A percentile compares a stretch with the other conserved stretches of the same genome.
These are phyloP conservation scores for Camellia granthamiana DNA, from an alignment of 148 eudicot species.

Conservation along the genomic window DNA sequence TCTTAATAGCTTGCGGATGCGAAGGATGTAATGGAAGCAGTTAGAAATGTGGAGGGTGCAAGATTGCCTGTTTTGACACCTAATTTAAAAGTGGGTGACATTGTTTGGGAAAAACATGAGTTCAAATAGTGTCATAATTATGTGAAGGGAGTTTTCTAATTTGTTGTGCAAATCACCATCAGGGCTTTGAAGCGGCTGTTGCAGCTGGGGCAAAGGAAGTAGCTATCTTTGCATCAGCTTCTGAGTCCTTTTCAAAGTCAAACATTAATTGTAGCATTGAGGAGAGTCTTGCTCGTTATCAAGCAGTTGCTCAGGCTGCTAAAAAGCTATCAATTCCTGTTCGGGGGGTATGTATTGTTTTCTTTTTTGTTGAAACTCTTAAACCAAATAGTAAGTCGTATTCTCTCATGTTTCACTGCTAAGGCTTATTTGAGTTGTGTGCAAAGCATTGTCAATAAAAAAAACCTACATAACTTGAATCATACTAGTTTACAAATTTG, in stretches of 20 bases:
- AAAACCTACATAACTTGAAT: not conserved
- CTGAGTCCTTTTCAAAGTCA: slow-evolving; percentile 91
- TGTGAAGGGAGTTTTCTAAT: not conserved
- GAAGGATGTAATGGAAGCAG: slow-evolving; percentile 69
- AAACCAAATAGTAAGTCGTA: not conserved
- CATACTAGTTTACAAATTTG: not conserved
- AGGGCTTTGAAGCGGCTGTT: slow-evolving; percentile 98
- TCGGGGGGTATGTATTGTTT: slow-evolving; percentile 75
- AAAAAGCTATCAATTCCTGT: slow-evolving; percentile 62
- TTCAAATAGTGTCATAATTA: not conserved
- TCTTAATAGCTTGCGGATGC: slow-evolving; percentile 72
- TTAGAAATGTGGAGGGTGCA: slow-evolving; percentile 50
- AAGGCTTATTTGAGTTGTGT: not conserved
- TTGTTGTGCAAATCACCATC: slow-evolving; percentile 4
- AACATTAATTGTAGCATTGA: slow-evolving; percentile 94
- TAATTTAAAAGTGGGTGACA: slow-evolving; percentile 67
- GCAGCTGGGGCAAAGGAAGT: slow-evolving; percentile 95
- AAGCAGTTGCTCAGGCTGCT: slow-evolving; percentile 71
- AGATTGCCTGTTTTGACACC: slow-evolving; percentile 88
- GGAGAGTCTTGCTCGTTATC: slow-evolving; percentile 80
- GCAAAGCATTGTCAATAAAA: not conserved
- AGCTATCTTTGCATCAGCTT: slow-evolving; percentile 97
- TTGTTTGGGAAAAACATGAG: slow-evolving; percentile 2
- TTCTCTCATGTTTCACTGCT: not conserved
- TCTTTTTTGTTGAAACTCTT: not conserved